These are phyloP conservation scores for Brettanomyces anomalus DNA, from an alignment of 805 yeast genomes.

Conservation along the genomic window DNA sequence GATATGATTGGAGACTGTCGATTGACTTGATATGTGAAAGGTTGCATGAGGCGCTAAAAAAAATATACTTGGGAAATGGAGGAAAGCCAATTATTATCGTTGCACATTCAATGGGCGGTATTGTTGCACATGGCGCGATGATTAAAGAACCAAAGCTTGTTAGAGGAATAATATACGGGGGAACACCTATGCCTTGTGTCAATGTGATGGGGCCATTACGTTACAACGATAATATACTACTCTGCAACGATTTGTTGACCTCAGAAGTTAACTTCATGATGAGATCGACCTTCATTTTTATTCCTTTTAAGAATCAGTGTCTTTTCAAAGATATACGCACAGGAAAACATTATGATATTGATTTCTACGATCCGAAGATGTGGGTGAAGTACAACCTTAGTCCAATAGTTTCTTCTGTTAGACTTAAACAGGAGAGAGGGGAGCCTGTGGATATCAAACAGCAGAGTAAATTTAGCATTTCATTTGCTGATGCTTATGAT, in stretches of 20 bases:
- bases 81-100: slow-evolving; percentile 60
- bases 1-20: slow-evolving; percentile 91
- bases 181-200: slow-evolving; percentile 76
- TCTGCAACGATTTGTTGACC: slow-evolving; percentile 66
- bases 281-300: slow-evolving; percentile 74
- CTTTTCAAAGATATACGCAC: slow-evolving; percentile 60
- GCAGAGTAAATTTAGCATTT: slow-evolving; percentile 23
- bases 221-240: slow-evolving; percentile 70
- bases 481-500: slow-evolving; percentile 50
- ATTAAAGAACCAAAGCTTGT: slow-evolving; percentile 58
- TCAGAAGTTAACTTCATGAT: slow-evolving; percentile 80
- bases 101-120: slow-evolving; percentile 94
- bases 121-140: slow-evolving; percentile 73
- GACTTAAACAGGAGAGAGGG: slow-evolving; percentile 23
- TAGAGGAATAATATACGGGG: slow-evolving; percentile 72
- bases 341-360: slow-evolving; percentile 51
- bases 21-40: slow-evolving; percentile 44
- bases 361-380: slow-evolving; percentile 68
- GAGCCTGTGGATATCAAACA: slow-evolving; percentile 14
- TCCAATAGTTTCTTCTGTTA: slow-evolving; percentile 50
- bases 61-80: slow-evolving; percentile 34
- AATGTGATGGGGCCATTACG: slow-evolving; percentile 82
- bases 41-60: slow-evolving; percentile 38
- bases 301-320: slow-evolving; percentile 74
- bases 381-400: slow-evolving; percentile 74